Evolutionary conservation across 345 rosid species (phyloP), one percentile per base, ranked within the genome.

Genomic region (Draba incana): DNA sequence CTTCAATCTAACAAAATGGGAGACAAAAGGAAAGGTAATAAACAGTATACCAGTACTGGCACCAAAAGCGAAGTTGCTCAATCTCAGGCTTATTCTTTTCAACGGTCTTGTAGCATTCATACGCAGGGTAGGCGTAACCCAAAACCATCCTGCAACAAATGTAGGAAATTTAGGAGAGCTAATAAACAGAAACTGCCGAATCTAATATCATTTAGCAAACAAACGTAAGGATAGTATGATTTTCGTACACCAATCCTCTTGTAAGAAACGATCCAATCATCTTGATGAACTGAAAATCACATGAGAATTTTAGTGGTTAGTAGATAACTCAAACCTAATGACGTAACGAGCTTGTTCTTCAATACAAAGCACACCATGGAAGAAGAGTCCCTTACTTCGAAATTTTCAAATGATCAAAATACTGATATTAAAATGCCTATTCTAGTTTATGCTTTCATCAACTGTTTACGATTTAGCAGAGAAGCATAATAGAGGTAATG

Each of bases 61-160:
- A 90, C 96, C 96, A 87, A 72, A 88, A 86, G 38, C 83, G 78
- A 66, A 88, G 88, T 33, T 86, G 83, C 62, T 78, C 83, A 39
- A 72, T 74, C 24, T 80, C 86, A 14, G 81, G 81, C 57, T 55
- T 69, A 41, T 74, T 83, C 66, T 81, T 82, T 81, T 88, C 92
- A 46, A 81, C 86, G 12, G 77, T 72, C 70, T 90, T 92, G 57
- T 82, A 83, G 56, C 98, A 92, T 76, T 90, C 80, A 49, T 84
- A 90, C 2, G 96, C 96, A 1, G 94, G 97, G 58, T 90, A 90
- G 2, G 83, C 90, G 70, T 92, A 88, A 6, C 94, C 96, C 48
- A 88, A 78, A 48, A 75, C 63, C 90, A 86, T 80, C 46, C 96
- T 88, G 83, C 48, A 64, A 8, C 13, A 33, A 30, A 13, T 38